A percentile compares a stretch with the other conserved stretches of the same genome.
phyloP scores from a whole-genome alignment of 176 grass and related monocot species.

The Carex littledalei region DNA sequence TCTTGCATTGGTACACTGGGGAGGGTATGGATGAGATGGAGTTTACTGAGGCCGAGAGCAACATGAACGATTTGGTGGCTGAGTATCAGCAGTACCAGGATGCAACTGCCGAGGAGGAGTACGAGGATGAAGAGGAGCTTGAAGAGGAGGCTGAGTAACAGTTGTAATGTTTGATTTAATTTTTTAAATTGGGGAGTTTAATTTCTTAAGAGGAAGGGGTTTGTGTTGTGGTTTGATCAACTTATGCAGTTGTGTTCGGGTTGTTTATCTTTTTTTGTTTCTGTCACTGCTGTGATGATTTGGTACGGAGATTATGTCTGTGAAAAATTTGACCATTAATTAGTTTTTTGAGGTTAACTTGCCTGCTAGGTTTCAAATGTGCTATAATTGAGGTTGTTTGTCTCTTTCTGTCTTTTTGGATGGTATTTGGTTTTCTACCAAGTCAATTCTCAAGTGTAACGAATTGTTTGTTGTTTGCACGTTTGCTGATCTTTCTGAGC shows the following conservation, averaged over 20 bases:
- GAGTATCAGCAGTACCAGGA: constrained; percentile 99
- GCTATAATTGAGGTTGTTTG: not conserved
- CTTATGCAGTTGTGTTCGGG: not conserved
- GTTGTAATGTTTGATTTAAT: not conserved
- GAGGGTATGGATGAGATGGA: constrained; percentile 98
- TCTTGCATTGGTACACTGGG: constrained; percentile 87
- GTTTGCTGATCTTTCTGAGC: not conserved
- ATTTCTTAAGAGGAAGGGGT: constrained; percentile 12
- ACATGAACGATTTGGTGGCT: constrained; percentile 79
- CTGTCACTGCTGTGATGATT: constrained; percentile 15
- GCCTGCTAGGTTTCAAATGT: not conserved
- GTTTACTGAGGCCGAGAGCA: constrained; percentile 91
- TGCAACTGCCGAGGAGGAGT: constrained; percentile 76
- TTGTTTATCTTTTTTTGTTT: constrained; percentile 22
- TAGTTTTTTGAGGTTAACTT: not conserved
- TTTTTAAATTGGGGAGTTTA: not conserved
- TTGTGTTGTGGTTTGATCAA: constrained; percentile 10
- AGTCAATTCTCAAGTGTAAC: not conserved
- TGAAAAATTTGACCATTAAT: constrained; percentile 19
- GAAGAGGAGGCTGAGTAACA: constrained; percentile 28
- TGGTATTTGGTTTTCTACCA: not conserved
- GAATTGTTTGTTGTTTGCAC: constrained; percentile 1
- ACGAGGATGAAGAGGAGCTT: constrained; percentile 58
- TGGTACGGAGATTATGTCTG: constrained; percentile 13
- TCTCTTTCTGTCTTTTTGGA: not conserved